Evolutionary conservation across 75 land plant species (phyloP).

Genomic region (Larix kaempferi): DNA sequence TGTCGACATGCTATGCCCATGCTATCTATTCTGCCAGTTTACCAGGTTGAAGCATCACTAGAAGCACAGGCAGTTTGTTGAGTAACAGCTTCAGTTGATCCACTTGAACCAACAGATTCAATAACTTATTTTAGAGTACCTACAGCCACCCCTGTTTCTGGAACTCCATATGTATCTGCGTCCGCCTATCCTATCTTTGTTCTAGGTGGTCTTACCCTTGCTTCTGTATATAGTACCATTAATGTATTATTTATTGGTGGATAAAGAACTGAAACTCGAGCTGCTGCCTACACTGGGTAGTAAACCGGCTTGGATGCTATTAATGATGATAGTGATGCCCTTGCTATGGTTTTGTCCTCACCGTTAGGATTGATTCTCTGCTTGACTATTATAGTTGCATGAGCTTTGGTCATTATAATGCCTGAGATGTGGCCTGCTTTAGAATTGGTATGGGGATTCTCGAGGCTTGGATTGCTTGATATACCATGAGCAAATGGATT

Average conservation of each 20-base stretch:
- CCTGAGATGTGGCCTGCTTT: too few species aligned
- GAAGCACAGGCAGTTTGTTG: background rate
- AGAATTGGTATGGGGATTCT: too few species aligned
- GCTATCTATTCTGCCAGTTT: too few species aligned
- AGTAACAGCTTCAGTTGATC: conserved; percentile 1
- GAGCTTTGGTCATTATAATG: too few species aligned
- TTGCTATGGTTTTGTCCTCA: background rate
- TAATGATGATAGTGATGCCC: conserved; percentile 1
- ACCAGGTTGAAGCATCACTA: conserved; percentile 6
- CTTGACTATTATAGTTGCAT: too few species aligned
- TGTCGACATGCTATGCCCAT: too few species aligned
- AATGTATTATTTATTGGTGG: background rate
- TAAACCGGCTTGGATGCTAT: background rate
- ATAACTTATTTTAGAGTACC: background rate
- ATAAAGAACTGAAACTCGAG: conserved; percentile 1
- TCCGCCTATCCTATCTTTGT: background rate
- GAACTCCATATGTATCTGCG: background rate
- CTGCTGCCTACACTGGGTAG: background rate
- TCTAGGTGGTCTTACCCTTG: background rate
- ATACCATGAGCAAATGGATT: too few species aligned
- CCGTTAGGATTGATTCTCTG: too few species aligned
- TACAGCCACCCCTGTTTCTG: background rate
- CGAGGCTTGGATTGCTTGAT: too few species aligned
- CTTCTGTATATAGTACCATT: background rate
- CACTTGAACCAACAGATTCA: background rate